Evolutionary conservation across 371 early-diverging fungal species (phyloP).

Genomic region (Chytridium lagenaria): DNA sequence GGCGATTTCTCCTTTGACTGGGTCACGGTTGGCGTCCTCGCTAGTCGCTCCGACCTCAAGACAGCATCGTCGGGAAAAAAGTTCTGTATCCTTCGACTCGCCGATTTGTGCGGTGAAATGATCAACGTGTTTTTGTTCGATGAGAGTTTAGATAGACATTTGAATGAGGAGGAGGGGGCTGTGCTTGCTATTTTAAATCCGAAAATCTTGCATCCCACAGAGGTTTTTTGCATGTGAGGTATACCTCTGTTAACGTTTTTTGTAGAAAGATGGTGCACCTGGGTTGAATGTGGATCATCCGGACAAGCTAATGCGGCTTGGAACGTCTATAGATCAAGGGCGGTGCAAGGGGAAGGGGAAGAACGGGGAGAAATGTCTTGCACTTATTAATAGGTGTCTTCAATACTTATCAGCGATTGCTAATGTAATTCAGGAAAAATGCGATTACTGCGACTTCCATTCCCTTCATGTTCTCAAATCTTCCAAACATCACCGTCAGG

Average conservation of each 20-base stretch:
- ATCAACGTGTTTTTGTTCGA: slow-evolving; percentile 48
- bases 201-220: slow-evolving; percentile 43
- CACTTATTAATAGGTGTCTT: slow-evolving; percentile 38
- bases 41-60: slow-evolving; percentile 29
- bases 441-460: slow-evolving; percentile 45
- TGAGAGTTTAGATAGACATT: slow-evolving; percentile 30
- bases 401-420: background rate
- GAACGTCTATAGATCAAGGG: slow-evolving; percentile 41
- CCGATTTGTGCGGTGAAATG: slow-evolving; percentile 41
- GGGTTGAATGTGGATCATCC: slow-evolving; percentile 44
- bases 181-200: slow-evolving; percentile 53
- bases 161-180: slow-evolving; percentile 37
- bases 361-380: slow-evolving; percentile 32
- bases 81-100: slow-evolving; percentile 40
- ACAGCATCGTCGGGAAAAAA: slow-evolving; percentile 33
- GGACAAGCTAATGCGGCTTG: slow-evolving; percentile 48
- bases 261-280: slow-evolving; percentile 30
- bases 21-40: slow-evolving; percentile 53
- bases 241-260: background rate
- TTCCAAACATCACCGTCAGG: slow-evolving; percentile 36
- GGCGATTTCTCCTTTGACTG: slow-evolving; percentile 50
- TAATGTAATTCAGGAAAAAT: slow-evolving; percentile 22
- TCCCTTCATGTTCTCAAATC: slow-evolving; percentile 34
- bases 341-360: slow-evolving; percentile 37
- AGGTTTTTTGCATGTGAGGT: slow-evolving; percentile 31